Evolutionary conservation across 495 filamentous ascomycete species (phyloP), one percentile per base, ranked within the genome.

Genomic region (Entonaema liquescens): DNA sequence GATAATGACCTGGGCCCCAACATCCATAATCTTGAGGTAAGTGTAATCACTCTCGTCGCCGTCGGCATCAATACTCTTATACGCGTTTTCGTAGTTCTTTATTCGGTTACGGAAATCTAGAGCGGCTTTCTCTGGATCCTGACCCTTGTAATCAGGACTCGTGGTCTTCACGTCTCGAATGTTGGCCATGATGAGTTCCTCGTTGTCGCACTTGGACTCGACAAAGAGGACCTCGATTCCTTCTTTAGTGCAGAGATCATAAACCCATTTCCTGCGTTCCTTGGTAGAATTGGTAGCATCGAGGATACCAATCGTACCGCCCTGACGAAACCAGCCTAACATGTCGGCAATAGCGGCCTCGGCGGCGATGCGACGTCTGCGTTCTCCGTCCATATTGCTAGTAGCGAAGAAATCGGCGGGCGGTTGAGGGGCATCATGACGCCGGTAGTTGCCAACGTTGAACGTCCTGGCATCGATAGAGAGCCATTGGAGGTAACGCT

Each of bases 101-200:
- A 99, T 99, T 56, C 95, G 91, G 62, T 95, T 91, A 59, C 92
- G 90, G 82, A 99, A 99, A 79, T 99, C 95, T 54, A 88, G 79
- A 3, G 93, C 95, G 21, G 95, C 95, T 23, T 83, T 81, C 75
- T 99, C 95, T 13, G 95, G 95, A 76, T 99, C 95, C 77, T 96
- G 93, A 19, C 95, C 95, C 68, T 87, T 83, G 80, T 99, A 99
- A 79, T 99, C 95, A 1, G 95, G 95, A 12, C 92, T 95, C 11
- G 92, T 94, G 2, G 94, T 96, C 86, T 99, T 99, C 67, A 99
- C 95, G 77, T 98, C 95, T 60, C 93, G 89, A 75, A 99, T 97
- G 78, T 99, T 99, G 83, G 87, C 91, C 92, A 97, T 96, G 80
- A 99, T 95, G 55, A 97, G 79, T 40, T 95, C 91, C 76, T 97